A percentile compares a stretch with the other conserved stretches of the same genome.
phyloP scores from a whole-genome alignment of 2,329 filamentous ascomycete species.

The Phialophora chinensis region DNA sequence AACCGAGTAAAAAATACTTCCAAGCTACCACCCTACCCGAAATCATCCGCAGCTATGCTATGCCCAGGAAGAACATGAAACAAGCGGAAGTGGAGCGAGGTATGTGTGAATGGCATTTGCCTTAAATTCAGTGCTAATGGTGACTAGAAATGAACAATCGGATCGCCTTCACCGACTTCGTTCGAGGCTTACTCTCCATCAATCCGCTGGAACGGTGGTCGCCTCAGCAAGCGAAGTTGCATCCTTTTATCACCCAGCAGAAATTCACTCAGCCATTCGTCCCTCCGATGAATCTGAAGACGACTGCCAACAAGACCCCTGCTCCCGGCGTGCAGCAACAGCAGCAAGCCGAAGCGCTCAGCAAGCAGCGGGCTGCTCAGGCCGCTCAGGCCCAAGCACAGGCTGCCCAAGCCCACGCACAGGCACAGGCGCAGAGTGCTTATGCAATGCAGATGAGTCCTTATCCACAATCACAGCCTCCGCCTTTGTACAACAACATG shows the following conservation, averaged over 20 bases:
- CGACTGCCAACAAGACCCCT: slow-evolving; percentile 83
- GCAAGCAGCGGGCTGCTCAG: slow-evolving; percentile 80
- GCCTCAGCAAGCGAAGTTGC: slow-evolving; percentile 93
- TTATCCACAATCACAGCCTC: slow-evolving; percentile 58
- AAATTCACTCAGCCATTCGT: slow-evolving; percentile 97
- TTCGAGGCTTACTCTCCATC: slow-evolving; percentile 87
- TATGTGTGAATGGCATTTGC: slow-evolving; percentile 52
- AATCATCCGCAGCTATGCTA: slow-evolving; percentile 96
- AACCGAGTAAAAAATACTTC: slow-evolving; percentile 99
- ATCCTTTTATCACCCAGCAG: slow-evolving; percentile 97
- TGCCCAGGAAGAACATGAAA: slow-evolving; percentile 99
- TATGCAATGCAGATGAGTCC: slow-evolving; percentile 68
- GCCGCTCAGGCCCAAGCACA: slow-evolving; percentile 55
- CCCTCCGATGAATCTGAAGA: slow-evolving; percentile 94
- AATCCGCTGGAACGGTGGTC: slow-evolving; percentile 98
- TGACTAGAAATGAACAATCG: slow-evolving; percentile 93
- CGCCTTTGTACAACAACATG: slow-evolving; percentile 79
- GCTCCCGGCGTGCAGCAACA: slow-evolving; percentile 95
- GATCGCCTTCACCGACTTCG: slow-evolving; percentile 96
- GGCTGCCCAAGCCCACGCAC: slow-evolving; percentile 58
- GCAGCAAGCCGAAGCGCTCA: slow-evolving; percentile 89
- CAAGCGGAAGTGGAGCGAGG: slow-evolving; percentile 94
- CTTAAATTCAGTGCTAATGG: slow-evolving; percentile 35
- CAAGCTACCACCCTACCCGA: slow-evolving; percentile 91
- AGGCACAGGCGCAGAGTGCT: slow-evolving; percentile 71